Evolutionary conservation across 2,329 filamentous ascomycete genomes (phyloP), one percentile per base, ranked within the genome.

Genomic region (Pseudogymnoascus sp.): DNA sequence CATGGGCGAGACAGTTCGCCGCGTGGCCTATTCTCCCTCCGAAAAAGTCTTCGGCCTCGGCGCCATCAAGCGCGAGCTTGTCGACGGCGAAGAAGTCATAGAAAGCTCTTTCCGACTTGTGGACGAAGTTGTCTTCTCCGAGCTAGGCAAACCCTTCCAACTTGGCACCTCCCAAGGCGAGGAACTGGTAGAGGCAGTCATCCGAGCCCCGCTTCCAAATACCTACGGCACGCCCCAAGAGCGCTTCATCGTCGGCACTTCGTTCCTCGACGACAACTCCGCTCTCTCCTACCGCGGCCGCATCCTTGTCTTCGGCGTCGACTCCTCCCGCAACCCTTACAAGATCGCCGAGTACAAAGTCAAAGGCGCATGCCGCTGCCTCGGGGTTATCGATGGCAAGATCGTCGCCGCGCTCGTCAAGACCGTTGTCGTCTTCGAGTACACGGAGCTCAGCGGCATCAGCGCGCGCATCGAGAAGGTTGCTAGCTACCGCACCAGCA

Each of bases 331-430:
- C 61, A 85, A 85, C 62, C 82, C 95, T 11, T 92, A 90, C 71
- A 77, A 90, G 45, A 81, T 97, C 14, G 80, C 85, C 0, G 86
- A 89, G 37, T 80, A 89, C 60, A 80, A 83, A 1, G 81, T 96
- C 34, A 92, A 87, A 71, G 92, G 92, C 2, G 88, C 90, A 1
- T 97, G 93, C 73, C 85, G 92, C 65, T 89, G 89, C 65, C 76
- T 99, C 25, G 89, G 84, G 1, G 84, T 93, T 63, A 81, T 95
- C 67, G 85, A 85, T 23, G 88, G 88, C 65, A 87, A 88, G 65
- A 88, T 99, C 60, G 89, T 97, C 21, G 91, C 92, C 1, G 92
- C 89, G 0, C 80, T 98, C n/a, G 87, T 91, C 64, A 98, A 97
- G 77, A 96, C 92, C 0, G 88, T 96, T 66, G 79, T 87, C 1